Conservation (phyloP, 129 eudicot genomes). For the Flaveria sonorensis region DNA sequence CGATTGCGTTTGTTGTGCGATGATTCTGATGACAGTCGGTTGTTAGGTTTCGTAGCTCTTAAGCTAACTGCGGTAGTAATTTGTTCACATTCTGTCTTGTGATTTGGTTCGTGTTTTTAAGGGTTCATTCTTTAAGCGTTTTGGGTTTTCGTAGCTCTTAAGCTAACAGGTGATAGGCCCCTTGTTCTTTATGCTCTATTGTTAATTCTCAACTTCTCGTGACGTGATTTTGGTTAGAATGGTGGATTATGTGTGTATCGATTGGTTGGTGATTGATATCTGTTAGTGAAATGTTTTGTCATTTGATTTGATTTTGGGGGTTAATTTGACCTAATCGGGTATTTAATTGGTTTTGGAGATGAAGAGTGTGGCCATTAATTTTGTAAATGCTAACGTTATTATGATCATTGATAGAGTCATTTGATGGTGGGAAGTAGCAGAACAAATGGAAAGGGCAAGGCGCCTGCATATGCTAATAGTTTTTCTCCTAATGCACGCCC, state of each 20-base stretch:
- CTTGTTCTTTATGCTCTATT: neutral
- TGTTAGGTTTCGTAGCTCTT: conserved; percentile 31
- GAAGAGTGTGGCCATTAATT: neutral
- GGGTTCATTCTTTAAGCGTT: conserved; percentile 23
- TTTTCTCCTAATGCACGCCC: neutral
- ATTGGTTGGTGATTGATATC: neutral
- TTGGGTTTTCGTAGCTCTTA: conserved; percentile 9
- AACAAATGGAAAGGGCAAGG: conserved; percentile 40
- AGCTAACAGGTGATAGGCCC: neutral
- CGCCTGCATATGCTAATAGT: conserved; percentile 33
- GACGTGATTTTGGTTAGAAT: neutral
- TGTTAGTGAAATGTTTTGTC: conserved; percentile 6
- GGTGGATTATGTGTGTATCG: conserved; percentile 14
- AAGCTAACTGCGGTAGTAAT: conserved; percentile 32
- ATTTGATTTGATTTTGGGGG: conserved; percentile 15
- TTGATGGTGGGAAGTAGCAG: conserved; percentile 48
- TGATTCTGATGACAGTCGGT: conserved; percentile 18
- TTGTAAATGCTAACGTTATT: neutral
- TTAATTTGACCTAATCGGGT: conserved; percentile 23
- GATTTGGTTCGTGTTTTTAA: conserved; percentile 19
- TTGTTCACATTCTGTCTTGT: conserved; percentile 32
- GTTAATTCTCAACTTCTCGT: neutral
- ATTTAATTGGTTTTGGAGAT: neutral
- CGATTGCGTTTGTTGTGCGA: conserved; percentile 15
- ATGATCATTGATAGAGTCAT: conserved; percentile 29